Base-by-base conservation (phyloP, 73 alveolate species). In the Blepharisma stoltei region DNA sequence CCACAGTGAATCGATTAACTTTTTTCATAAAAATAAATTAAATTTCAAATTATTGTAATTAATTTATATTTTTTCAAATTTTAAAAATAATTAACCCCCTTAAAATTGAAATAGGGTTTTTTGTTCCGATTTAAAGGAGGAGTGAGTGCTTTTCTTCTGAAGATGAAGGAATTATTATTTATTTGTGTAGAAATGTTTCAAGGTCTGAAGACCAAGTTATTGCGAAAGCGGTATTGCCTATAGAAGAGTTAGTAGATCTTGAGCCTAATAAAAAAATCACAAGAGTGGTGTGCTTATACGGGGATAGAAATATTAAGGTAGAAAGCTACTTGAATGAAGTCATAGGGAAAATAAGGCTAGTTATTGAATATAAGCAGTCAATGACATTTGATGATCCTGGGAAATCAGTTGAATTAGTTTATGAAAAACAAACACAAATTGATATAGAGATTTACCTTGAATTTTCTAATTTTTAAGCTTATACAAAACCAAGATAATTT, bases 351-450 rank as follows among this genome's bases (percentile, higher is more conserved):
- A 25, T 60, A 9, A n/a, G 45, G 23, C 14, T 60, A 8, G n/a
- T 9, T 20, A 60, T 60, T 25, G 73, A 60, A 11, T 60, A 60
- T 25, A 14, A n/a, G 14, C 14, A 60, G 11, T n/a, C 38, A 8
- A 14, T 20, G 18, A 9, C 73, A 1, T 60, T 20, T 60, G 49
- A 60, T 8, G 46, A 14, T 9, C 18, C 23, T 9, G 14, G 46
- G 11, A 38, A 4, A 14, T 60, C 73, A 60, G 23, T n/a, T 60
- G 73, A 60, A 5, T 25, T 60, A 38, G 49, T 60, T 60, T 60
- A 14, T 60, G 73, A 60, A 25, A 60, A 60, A 60, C 73, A 60
- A n/a, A 60, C 73, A 60, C 73, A 60, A 25, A 25, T 60, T 25
- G 73, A 60, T 60, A n/a, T n/a, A n/a, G n/a, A n/a, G n/a, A n/a